phyloP scores from a whole-genome alignment of 75 land plant genomes.

The Larix kaempferi region DNA sequence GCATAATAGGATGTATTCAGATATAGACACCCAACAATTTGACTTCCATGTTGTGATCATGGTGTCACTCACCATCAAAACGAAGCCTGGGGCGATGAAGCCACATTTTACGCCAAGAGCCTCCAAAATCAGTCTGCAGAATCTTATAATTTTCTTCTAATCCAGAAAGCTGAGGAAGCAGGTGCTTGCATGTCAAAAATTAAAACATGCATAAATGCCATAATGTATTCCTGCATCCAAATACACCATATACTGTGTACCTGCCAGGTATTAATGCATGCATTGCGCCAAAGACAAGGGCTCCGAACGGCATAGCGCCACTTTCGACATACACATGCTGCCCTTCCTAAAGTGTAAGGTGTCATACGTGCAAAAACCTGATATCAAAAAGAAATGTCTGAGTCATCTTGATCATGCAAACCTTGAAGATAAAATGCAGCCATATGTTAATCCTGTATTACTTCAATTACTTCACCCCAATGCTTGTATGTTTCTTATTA shows the following conservation, averaged over 20 bases:
- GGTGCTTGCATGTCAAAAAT: conserved; percentile 2
- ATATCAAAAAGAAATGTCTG: not conserved
- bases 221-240: not conserved
- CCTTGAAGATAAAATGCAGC: not conserved
- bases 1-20: conserved; percentile 3
- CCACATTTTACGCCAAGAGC: conserved; percentile 99
- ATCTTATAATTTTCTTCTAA: conserved; percentile 62
- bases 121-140: conserved; percentile 57
- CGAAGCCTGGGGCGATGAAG: conserved; percentile 80
- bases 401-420: not conserved
- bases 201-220: not conserved
- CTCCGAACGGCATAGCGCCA: conserved; percentile 87
- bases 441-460: not conserved
- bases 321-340: conserved; percentile 95
- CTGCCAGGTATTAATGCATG: conserved; percentile 98
- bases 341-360: conserved; percentile 80
- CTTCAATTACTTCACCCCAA: not conserved
- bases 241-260: conserved; percentile 18
- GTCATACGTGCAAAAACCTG: conserved; percentile 79
- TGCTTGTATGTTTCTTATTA: not conserved
- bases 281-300: conserved; percentile 86
- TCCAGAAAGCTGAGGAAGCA: conserved; percentile 55
- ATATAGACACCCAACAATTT: not conserved
- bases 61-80: conserved; percentile 67
- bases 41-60: not conserved